Evolutionary conservation across 495 filamentous ascomycete genomes (phyloP), one percentile per base, ranked within the genome.

Genomic region (Aspergillus heteromorphus): DNA sequence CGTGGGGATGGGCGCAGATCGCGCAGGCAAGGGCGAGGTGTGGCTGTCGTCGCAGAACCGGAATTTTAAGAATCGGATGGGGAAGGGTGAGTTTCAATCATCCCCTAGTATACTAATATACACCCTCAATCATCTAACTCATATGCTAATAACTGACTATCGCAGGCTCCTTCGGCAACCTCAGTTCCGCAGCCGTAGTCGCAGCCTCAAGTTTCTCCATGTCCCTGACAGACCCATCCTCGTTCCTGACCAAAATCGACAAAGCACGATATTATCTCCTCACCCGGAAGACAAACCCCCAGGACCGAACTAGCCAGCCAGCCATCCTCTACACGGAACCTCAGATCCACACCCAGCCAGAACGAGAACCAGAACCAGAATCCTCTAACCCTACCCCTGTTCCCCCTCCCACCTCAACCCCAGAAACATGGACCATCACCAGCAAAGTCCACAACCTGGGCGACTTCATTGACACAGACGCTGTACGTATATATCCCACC

Each of bases 41-140:
- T 79, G 76, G 76, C 45, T 79, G 6, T 70, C 67, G 6, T 73
- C 68, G 11, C 75, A 78, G 51, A 77, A 78, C 40, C 57, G 74
- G 11, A 79, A 77, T 48, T 77, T 79, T 55, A 57, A 72, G 45
- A 78, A 79, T 52, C 61, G 73, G 7, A 79, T 79, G 73, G 76
- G 75, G 0, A 66, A 61, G 66, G 74, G 75, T 73, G 59, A 20
- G 48, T 57, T 3, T 31, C 21, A 9, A 11, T 27, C 23, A 8
- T n/a, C 20, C n/a, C 2, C 18, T n/a, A n/a, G n/a, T n/a, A n/a
- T n/a, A n/a, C n/a, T n/a, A n/a, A n/a, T n/a, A n/a, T n/a, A n/a
- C n/a, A n/a, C n/a, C n/a, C n/a, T n/a, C n/a, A n/a, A n/a, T n/a
- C n/a, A n/a, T n/a, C n/a, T n/a, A n/a, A n/a, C n/a, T n/a, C n/a